Conservation (phyloP, 2,329 filamentous ascomycete genomes). For the Daldinia sp. region DNA sequence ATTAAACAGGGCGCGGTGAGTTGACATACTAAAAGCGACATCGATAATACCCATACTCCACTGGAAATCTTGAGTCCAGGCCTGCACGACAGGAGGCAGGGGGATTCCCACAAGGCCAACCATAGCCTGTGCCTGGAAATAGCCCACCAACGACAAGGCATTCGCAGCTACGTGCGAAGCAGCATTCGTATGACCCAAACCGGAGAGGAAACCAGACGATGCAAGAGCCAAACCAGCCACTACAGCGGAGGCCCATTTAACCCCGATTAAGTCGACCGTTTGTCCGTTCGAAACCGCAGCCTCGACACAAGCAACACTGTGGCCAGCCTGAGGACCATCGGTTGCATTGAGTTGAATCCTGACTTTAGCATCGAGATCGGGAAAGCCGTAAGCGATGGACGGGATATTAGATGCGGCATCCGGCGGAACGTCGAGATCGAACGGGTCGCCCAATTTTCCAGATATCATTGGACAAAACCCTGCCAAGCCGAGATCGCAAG, state of each 20-base stretch:
- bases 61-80: conserved; percentile 97
- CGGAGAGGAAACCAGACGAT: conserved; percentile 87
- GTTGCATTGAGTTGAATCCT: conserved; percentile 81
- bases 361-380: conserved; percentile 88
- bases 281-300: conserved; percentile 89
- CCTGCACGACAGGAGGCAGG: conserved; percentile 85
- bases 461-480: conserved; percentile 85
- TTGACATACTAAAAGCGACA: conserved; percentile 67
- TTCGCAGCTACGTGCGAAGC: conserved; percentile 94
- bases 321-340: conserved; percentile 57
- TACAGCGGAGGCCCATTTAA: conserved; percentile 88
- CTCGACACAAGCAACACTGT: conserved; percentile 84
- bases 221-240: conserved; percentile 85
- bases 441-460: conserved; percentile 61
- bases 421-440: conserved; percentile 68
- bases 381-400: conserved; percentile 85
- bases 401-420: conserved; percentile 72
- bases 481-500: conserved; percentile 69
- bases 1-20: not conserved
- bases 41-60: conserved; percentile 98
- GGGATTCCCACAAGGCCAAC: conserved; percentile 83
- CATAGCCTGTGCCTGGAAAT: conserved; percentile 94
- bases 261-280: conserved; percentile 86
- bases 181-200: conserved; percentile 90
- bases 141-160: conserved; percentile 90